These are phyloP conservation scores for Solanum appendiculatum DNA, from an alignment of 257 asterid genomes.

Conservation along the genomic window DNA sequence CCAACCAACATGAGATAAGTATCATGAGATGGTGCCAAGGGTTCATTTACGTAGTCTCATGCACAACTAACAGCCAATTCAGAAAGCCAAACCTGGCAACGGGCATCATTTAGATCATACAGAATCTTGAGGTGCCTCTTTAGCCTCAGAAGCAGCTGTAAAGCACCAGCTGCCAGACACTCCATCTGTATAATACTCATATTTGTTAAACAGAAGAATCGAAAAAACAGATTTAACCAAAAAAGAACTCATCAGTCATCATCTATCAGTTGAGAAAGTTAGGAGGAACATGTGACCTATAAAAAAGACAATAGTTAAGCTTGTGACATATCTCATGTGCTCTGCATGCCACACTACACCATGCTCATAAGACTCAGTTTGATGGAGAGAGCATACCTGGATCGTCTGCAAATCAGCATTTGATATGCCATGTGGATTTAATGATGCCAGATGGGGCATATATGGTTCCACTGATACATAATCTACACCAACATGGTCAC, in stretches of 20 bases:
- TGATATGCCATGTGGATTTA: conserved; percentile 31
- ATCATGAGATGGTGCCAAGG: not conserved
- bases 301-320: not conserved
- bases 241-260: conserved; percentile 2
- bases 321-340: not conserved
- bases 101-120: conserved; percentile 69
- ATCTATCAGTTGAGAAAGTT: not conserved
- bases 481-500: conserved; percentile 22
- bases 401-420: conserved; percentile 47
- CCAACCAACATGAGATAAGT: not conserved
- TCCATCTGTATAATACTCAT: conserved; percentile 42
- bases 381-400: conserved; percentile 39
- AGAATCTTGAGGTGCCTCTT: conserved; percentile 94
- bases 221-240: not conserved
- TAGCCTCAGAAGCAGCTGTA: conserved; percentile 83
- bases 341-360: not conserved
- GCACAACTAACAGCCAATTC: not conserved
- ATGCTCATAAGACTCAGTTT: not conserved
- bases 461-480: conserved; percentile 23
- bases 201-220: conserved; percentile 4
- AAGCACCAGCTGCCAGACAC: conserved; percentile 79
- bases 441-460: conserved; percentile 18
- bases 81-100: conserved; percentile 67
- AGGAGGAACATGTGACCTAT: not conserved
- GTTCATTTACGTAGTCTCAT: not conserved